These are phyloP conservation scores for Acanthamoeba rhysodes DNA, from an alignment of 208 protist species.

Conservation along the genomic window DNA sequence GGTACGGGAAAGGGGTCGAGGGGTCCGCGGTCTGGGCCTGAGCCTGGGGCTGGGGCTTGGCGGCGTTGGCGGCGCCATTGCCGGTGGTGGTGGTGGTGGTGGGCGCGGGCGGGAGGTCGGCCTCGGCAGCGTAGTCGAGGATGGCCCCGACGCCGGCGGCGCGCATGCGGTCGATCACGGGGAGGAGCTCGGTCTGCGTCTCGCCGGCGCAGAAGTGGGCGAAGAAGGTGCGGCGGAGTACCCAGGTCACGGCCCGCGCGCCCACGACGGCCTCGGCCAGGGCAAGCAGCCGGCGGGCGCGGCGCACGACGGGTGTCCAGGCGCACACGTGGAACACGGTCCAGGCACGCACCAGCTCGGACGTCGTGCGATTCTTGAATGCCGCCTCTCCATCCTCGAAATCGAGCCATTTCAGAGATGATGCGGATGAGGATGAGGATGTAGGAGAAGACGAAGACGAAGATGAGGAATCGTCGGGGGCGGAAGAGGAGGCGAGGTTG, in stretches of 20 bases:
- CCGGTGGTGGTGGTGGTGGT: background rate
- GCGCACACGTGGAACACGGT: conserved; percentile 82
- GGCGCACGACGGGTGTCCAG: conserved; percentile 89
- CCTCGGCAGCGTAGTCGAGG: conserved; percentile 97
- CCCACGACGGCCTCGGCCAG: conserved; percentile 91
- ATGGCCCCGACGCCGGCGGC: conserved; percentile 93
- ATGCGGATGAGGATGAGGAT: background rate
- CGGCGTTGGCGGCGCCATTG: background rate
- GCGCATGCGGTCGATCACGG: conserved; percentile 91
- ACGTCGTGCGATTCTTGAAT: conserved; percentile 77
- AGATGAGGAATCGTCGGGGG: no score
- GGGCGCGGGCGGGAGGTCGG: conserved; percentile 85
- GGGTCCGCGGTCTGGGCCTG: background rate
- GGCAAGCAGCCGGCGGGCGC: conserved; percentile 92
- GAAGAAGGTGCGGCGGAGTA: conserved; percentile 95
- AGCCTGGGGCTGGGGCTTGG: background rate
- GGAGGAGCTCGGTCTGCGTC: conserved; percentile 92
- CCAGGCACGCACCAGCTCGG: conserved; percentile 74
- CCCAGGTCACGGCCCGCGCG: background rate
- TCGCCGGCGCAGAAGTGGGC: conserved; percentile 96
- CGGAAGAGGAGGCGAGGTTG: no score
- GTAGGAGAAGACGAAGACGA: background rate
- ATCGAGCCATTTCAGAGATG: conserved; percentile 30
- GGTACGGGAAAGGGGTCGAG: background rate
- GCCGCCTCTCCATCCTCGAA: conserved; percentile 76